phyloP scores from a whole-genome alignment of 306 rosid genomes.

The Crataegus laevigata region DNA sequence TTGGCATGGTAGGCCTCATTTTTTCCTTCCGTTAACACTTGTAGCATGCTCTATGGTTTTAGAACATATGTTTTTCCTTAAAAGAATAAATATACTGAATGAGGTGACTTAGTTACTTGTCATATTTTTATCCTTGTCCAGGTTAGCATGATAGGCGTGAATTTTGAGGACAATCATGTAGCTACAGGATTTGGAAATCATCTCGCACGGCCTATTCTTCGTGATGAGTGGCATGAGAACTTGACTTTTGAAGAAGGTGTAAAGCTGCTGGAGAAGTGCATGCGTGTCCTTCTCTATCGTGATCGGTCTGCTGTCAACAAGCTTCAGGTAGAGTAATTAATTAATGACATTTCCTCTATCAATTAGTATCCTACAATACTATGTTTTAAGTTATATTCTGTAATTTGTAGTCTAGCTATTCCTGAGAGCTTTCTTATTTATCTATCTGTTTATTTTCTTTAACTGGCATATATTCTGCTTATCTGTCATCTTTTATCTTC shows the following conservation, averaged over 20 bases:
- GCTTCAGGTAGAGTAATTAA: constrained; percentile 57
- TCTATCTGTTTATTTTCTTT: neutral
- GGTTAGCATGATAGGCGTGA: constrained; percentile 93
- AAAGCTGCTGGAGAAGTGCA: constrained; percentile 88
- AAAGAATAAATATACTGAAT: neutral
- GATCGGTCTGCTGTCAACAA: constrained; percentile 85
- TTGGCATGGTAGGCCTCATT: constrained; percentile 52
- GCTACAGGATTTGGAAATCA: constrained; percentile 98
- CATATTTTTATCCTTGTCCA: constrained; percentile 20
- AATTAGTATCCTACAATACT: neutral
- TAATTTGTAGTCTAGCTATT: neutral
- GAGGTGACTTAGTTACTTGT: neutral
- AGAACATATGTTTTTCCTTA: constrained; percentile 2
- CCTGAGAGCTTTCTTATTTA: neutral
- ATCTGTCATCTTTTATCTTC: neutral
- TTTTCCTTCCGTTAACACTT: neutral
- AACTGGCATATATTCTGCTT: neutral
- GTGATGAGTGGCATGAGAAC: constrained; percentile 90
- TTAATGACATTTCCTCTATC: neutral
- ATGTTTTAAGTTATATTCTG: neutral
- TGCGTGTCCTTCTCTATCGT: constrained; percentile 92
- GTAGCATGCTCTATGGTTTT: neutral
- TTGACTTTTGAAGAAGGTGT: constrained; percentile 88
- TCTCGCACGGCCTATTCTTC: constrained; percentile 94
- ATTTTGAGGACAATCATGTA: constrained; percentile 80